Evolutionary conservation across 345 rosid genomes (phyloP), one percentile per base, ranked within the genome.

Genomic region (sweet orange (Citrus sinensis)): DNA sequence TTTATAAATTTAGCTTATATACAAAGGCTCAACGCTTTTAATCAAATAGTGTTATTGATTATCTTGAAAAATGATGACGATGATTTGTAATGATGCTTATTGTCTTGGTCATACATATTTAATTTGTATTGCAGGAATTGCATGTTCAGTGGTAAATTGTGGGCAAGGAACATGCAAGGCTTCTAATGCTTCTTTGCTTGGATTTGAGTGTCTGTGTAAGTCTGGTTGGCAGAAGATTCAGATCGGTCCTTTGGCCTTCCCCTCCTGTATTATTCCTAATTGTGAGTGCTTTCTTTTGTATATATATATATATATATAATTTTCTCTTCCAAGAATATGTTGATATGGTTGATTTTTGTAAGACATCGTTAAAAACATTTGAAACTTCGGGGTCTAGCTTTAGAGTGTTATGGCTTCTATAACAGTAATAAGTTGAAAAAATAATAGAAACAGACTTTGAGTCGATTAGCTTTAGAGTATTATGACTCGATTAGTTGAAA

Each of bases 171-270:
- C 63, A 40, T 88, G 91, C 67, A 68, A 64, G 56, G 29, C 65
- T 42, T 49, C 74, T 1, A 76, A 37, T 75, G 9, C 46, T 29
- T 46, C 81, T 11, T 0, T 30, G 22, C 64, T 29, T 9, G 84
- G 85, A 17, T 83, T 83, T 76, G 86, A 86, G 0, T 88, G 92
- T 78, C 55, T 63, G 25, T 90, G 93, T 73, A 4, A 70, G 40
- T 49, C 86, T 55, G 90, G 90, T 56, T 90, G 92, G 93, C 79
- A 39, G 70, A 87, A 79, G 85, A 60, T 82, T 6, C 82, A 85
- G 83, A 79, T 80, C 60, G 84, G 82, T 71, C 82, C 72, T n/a
- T 20, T 87, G 3, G 30, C 61, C 65, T 82, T 66, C 63, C 83
- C 91, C 4, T 54, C 82, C 62, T 88, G 93, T 59, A 11, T 83